Percentiles rank a stretch among this genome's conserved stretches.
Evolutionary conservation across 2,329 filamentous ascomycete genomes (phyloP).

Genomic region (Aotearoamyces nothofagi): DNA sequence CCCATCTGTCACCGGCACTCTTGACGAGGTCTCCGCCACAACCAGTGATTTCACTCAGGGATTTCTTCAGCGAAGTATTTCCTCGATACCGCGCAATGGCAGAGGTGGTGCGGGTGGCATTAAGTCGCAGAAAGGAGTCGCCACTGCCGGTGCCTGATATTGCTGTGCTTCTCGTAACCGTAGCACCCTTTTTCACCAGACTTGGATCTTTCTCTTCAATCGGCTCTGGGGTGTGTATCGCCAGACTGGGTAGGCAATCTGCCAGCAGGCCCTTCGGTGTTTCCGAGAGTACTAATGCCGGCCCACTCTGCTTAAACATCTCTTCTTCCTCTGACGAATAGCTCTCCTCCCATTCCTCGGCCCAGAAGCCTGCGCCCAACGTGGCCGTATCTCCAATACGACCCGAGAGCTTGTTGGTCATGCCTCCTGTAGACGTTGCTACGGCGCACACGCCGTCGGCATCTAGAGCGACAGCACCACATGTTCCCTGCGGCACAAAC

Average conservation of each 20-base stretch:
- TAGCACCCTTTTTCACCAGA: conserved; percentile 7
- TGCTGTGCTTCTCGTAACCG: conserved; percentile 25
- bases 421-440: conserved; percentile 56
- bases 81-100: conserved; percentile 50
- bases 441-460: conserved; percentile 55
- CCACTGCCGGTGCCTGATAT: conserved; percentile 78
- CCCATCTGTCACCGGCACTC: conserved; percentile 62
- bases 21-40: conserved; percentile 56
- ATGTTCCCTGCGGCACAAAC: conserved; percentile 71
- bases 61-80: conserved; percentile 31
- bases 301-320: conserved; percentile 11
- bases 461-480: conserved; percentile 71
- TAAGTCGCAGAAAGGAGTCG: conserved; percentile 66
- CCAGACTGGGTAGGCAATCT: conserved; percentile 40
- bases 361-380: conserved; percentile 78
- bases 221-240: conserved; percentile 16
- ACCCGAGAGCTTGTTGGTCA: conserved; percentile 81
- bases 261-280: conserved; percentile 33
- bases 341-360: conserved; percentile 59
- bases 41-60: conserved; percentile 52
- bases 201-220: conserved; percentile 12
- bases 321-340: conserved; percentile 17
- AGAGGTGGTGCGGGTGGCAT: conserved; percentile 56
- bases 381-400: conserved; percentile 78
- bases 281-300: conserved; percentile 24